Percentiles rank a stretch among this genome's conserved stretches.
phyloP scores from a whole-genome alignment of 2,329 filamentous ascomycete genomes.

The Tolypocladium cylindrosporum region DNA sequence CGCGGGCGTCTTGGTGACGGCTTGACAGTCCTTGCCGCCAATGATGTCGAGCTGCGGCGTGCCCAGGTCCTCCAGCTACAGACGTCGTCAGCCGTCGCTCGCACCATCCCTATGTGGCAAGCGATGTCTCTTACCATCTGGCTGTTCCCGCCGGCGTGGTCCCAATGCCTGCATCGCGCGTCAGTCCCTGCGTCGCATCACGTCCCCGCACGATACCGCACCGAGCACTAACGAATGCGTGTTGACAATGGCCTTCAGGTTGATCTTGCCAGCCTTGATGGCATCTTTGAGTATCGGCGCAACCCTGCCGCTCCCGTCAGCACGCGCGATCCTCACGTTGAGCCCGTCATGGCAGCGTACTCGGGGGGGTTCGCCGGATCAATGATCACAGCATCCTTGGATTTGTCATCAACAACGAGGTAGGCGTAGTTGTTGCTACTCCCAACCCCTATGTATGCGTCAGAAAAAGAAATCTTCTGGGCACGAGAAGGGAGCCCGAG shows the following conservation, averaged over 20 bases:
- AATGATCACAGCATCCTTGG: conserved; percentile 67
- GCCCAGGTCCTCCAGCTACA: conserved; percentile 31
- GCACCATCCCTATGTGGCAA: neutral
- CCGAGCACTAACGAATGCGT: conserved; percentile 76
- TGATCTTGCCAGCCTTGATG: conserved; percentile 61
- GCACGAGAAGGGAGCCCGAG: neutral
- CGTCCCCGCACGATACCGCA: neutral
- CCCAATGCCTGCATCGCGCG: conserved; percentile 60
- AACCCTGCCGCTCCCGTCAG: conserved; percentile 32
- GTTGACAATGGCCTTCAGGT: conserved; percentile 84
- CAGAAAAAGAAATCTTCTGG: neutral
- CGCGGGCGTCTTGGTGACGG: conserved; percentile 65
- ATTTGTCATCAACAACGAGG: conserved; percentile 67
- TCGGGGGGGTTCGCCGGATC: conserved; percentile 73
- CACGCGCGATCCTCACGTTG: too few species aligned
- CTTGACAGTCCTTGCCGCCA: conserved; percentile 76
- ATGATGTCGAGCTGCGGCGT: conserved; percentile 64
- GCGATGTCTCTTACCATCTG: conserved; percentile 50
- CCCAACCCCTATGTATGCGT: conserved; percentile 52
- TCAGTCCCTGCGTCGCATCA: neutral
- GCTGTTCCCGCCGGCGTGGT: conserved; percentile 87
- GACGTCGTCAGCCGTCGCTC: conserved; percentile 1
- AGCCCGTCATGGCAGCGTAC: conserved; percentile 32
- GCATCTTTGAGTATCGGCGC: conserved; percentile 61
- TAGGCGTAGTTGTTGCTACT: conserved; percentile 79